Conservation (phyloP, 2,329 filamentous ascomycete genomes). For the Thelonectria olida region DNA sequence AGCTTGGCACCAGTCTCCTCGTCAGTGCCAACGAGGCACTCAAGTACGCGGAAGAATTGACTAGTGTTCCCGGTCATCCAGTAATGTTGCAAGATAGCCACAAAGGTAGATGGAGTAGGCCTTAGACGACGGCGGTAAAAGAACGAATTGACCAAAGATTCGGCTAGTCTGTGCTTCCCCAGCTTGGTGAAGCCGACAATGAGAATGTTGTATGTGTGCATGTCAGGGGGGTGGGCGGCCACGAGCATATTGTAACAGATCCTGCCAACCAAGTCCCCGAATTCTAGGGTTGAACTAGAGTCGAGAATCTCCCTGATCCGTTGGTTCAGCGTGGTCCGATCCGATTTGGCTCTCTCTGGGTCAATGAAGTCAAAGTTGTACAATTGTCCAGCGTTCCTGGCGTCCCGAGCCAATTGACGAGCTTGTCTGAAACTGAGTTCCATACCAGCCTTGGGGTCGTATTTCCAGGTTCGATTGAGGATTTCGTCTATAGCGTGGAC, state of each 20-base stretch:
- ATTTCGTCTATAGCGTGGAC: constrained; percentile 42
- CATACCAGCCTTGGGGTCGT: constrained; percentile 29
- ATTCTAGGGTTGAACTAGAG: constrained; percentile 27
- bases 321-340: constrained; percentile 41
- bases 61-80: constrained; percentile 51
- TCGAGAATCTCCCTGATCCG: constrained; percentile 42
- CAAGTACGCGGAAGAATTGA: constrained; percentile 55
- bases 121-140: constrained; percentile 53
- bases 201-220: constrained; percentile 76
- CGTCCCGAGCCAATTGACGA: constrained; percentile 28
- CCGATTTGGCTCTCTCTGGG: constrained; percentile 34
- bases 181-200: constrained; percentile 70
- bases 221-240: constrained; percentile 67
- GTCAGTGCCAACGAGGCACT: constrained; percentile 57
- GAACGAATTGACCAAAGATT: constrained; percentile 63
- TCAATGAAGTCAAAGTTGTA: constrained; percentile 45
- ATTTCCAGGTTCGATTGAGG: constrained; percentile 37
- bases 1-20: constrained; percentile 50
- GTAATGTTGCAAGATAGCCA: constrained; percentile 62
- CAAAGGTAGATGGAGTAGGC: constrained; percentile 59
- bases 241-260: constrained; percentile 74
- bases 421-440: constrained; percentile 42
- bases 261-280: constrained; percentile 48
- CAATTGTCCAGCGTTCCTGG: constrained; percentile 13
- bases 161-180: constrained; percentile 58